Conservation (phyloP, 2,329 filamentous ascomycete species). For the Alternaria dauci region DNA sequence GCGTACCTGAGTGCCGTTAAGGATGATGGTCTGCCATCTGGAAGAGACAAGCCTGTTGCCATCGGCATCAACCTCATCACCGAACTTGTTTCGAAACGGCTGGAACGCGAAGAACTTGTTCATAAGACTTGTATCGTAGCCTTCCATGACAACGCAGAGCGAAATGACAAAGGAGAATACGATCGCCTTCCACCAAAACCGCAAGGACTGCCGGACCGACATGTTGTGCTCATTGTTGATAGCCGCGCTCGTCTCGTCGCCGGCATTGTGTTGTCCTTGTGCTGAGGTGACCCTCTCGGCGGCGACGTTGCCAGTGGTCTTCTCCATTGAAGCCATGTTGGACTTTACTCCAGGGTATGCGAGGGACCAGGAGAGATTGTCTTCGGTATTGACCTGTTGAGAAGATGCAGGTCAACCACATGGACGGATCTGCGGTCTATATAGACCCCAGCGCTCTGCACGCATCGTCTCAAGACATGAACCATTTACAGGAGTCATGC, state of each 20-base stretch:
- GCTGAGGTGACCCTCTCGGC: constrained; percentile 28
- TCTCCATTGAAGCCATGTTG: constrained; percentile 24
- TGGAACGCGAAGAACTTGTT: constrained; percentile 73
- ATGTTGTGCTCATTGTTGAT: constrained; percentile 56
- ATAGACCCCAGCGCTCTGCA: constrained; percentile 11
- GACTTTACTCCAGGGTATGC: constrained; percentile 3
- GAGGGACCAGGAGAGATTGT: neutral
- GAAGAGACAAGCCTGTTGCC: constrained; percentile 51
- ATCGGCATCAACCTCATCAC: constrained; percentile 44
- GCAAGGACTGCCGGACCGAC: constrained; percentile 73
- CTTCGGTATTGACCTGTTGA: neutral
- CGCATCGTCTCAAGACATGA: neutral
- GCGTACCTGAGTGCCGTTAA: constrained; percentile 53
- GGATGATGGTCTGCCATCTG: constrained; percentile 55
- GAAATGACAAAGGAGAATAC: constrained; percentile 83
- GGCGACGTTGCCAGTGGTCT: constrained; percentile 30
- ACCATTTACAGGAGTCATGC: constrained; percentile 9
- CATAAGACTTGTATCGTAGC: constrained; percentile 80
- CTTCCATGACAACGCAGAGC: constrained; percentile 88
- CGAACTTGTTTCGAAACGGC: constrained; percentile 53
- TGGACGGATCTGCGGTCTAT: constrained; percentile 16
- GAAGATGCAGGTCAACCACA: constrained; percentile 1
- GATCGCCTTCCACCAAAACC: constrained; percentile 83
- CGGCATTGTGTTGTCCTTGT: constrained; percentile 19
- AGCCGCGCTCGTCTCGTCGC: constrained; percentile 32